These are phyloP conservation scores for Eucalyptus regnans DNA, from an alignment of 345 rosid species.

Conservation along the genomic window DNA sequence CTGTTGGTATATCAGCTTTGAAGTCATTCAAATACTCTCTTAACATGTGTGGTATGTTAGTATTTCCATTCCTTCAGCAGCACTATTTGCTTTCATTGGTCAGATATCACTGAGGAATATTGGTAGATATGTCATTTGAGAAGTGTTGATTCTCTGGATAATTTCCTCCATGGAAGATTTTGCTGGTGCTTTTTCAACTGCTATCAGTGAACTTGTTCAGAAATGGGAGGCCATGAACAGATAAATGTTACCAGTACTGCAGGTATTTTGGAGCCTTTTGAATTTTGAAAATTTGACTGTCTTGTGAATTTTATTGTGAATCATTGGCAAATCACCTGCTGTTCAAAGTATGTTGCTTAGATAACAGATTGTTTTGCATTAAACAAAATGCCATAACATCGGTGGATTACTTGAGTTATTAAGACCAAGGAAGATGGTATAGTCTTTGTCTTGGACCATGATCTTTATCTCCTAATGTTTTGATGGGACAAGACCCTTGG, in stretches of 20 bases:
- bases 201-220: background rate
- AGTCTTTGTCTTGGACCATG: background rate
- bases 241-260: background rate
- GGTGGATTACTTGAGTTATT: background rate
- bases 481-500: background rate
- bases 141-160: background rate
- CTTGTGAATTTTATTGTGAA: background rate
- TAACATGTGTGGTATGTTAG: background rate
- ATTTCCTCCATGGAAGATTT: background rate
- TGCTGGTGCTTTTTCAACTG: background rate
- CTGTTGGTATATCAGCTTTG: background rate
- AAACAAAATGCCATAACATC: background rate
- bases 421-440: background rate
- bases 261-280: background rate
- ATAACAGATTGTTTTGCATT: background rate
- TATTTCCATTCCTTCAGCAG: background rate
- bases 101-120: background rate
- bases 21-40: background rate
- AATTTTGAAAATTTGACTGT: background rate
- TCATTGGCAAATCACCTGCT: background rate
- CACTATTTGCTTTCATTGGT: background rate
- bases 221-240: background rate
- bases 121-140: background rate
- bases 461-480: background rate
- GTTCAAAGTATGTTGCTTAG: background rate